Conservation (phyloP, 2,329 filamentous ascomycete species). For the Stachybotrys elegans region DNA sequence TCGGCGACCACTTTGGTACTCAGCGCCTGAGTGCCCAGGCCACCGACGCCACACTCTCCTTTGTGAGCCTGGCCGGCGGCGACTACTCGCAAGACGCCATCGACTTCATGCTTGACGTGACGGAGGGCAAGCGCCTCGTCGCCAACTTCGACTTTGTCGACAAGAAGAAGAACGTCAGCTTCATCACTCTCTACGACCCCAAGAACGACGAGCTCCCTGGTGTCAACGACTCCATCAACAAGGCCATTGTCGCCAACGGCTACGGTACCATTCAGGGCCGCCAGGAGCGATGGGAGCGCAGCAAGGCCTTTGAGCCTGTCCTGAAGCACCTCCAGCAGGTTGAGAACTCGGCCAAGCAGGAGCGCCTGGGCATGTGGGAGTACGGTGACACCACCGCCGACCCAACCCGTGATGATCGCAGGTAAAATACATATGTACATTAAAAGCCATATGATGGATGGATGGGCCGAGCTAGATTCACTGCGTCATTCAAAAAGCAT, state of each 20-base stretch:
- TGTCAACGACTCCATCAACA: constrained; percentile 78
- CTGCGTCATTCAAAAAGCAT: background rate
- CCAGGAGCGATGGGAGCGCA: constrained; percentile 84
- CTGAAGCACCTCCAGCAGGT: constrained; percentile 67
- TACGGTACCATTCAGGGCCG: constrained; percentile 89
- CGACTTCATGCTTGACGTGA: constrained; percentile 67
- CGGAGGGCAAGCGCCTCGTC: constrained; percentile 72
- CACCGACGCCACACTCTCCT: constrained; percentile 77
- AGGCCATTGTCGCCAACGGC: constrained; percentile 76
- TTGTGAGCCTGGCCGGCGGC: constrained; percentile 80
- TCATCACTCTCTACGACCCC: constrained; percentile 84
- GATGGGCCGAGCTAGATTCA: constrained; percentile 6
- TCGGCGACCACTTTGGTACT: constrained; percentile 74
- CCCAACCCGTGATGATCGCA: constrained; percentile 5
- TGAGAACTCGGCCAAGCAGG: constrained; percentile 73
- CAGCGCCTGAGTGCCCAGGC: constrained; percentile 86
- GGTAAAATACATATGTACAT: no score
- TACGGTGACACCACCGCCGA: constrained; percentile 96
- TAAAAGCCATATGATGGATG: no score
- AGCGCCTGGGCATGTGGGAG: constrained; percentile 90
- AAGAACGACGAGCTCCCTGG: constrained; percentile 51
- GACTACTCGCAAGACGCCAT: constrained; percentile 84
- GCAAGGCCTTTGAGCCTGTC: constrained; percentile 62
- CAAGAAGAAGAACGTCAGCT: constrained; percentile 71
- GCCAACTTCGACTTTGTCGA: constrained; percentile 86